Conservation (phyloP, 192 early-diverging fungal species). For the Cladochytrium replicatum region DNA sequence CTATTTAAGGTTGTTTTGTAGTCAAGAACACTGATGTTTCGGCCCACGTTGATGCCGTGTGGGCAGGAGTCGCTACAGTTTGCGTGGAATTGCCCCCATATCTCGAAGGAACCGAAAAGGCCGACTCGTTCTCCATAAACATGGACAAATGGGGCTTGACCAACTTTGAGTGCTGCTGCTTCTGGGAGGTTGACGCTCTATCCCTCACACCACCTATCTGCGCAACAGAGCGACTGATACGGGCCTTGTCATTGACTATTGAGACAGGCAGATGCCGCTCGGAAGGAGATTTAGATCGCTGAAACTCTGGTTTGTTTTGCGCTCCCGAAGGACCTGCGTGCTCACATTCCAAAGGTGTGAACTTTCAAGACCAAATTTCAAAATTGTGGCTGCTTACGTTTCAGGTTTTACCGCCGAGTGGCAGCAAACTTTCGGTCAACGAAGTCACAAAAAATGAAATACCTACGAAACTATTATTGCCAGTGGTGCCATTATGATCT, state of each 20-base stretch:
- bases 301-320: slow-evolving; percentile 58
- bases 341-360: slow-evolving; percentile 29
- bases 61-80: slow-evolving; percentile 44
- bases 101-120: slow-evolving; percentile 34
- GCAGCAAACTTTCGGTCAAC: background rate
- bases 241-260: slow-evolving; percentile 37
- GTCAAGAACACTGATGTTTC: slow-evolving; percentile 33
- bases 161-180: slow-evolving; percentile 61
- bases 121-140: slow-evolving; percentile 54
- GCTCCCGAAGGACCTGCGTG: slow-evolving; percentile 41
- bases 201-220: slow-evolving; percentile 41
- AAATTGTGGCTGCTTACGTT: slow-evolving; percentile 13
- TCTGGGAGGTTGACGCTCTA: slow-evolving; percentile 41
- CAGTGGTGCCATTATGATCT: slow-evolving; percentile 8
- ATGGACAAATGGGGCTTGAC: slow-evolving; percentile 56
- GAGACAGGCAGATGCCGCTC: slow-evolving; percentile 47
- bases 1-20: too few relatives aligned
- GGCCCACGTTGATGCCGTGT: slow-evolving; percentile 57
- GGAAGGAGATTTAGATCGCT: slow-evolving; percentile 50
- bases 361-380: slow-evolving; percentile 5
- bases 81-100: slow-evolving; percentile 48
- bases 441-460: slow-evolving; percentile 9
- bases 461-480: slow-evolving; percentile 8
- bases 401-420: slow-evolving; percentile 5
- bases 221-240: slow-evolving; percentile 25